Evolutionary conservation across 371 early-diverging fungal genomes (phyloP).

Genomic region (Nosema muscidifuracis): DNA sequence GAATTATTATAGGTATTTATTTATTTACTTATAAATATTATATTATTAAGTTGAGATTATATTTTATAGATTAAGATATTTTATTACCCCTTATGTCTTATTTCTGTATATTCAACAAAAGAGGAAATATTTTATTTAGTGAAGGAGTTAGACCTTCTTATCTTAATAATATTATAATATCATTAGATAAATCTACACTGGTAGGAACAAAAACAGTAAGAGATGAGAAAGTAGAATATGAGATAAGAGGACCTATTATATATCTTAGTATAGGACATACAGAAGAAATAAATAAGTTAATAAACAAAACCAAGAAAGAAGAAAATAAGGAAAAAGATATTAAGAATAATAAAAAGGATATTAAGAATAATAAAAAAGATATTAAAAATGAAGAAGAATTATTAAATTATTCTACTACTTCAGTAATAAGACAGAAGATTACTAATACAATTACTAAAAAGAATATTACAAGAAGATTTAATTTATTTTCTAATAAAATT

Average conservation of each 20-base stretch:
- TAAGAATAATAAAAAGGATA: slow-evolving; percentile 8
- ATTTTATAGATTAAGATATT: too few species aligned
- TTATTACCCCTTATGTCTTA: slow-evolving; percentile 27
- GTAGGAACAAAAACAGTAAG: slow-evolving; percentile 19
- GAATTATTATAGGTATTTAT: too few species aligned
- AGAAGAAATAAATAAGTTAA: background rate
- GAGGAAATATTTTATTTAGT: slow-evolving; percentile 38
- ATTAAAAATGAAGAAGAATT: slow-evolving; percentile 17
- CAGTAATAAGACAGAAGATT: background rate
- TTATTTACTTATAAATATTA: too few species aligned
- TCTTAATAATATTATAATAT: slow-evolving; percentile 34
- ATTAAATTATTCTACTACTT: slow-evolving; percentile 22
- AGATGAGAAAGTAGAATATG: slow-evolving; percentile 41
- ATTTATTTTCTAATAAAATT: slow-evolving; percentile 48
- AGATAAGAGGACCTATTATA: slow-evolving; percentile 42
- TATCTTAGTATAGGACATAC: slow-evolving; percentile 30
- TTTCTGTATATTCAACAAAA: slow-evolving; percentile 50
- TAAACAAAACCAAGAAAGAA: slow-evolving; percentile 5
- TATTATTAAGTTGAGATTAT: too few species aligned
- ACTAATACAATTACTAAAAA: slow-evolving; percentile 11
- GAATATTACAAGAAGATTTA: slow-evolving; percentile 31
- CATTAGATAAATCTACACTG: slow-evolving; percentile 14
- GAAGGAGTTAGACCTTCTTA: slow-evolving; percentile 38
- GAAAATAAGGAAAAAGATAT: slow-evolving; percentile 24
- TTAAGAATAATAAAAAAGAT: slow-evolving; percentile 17